A percentile compares a stretch with the other conserved stretches of the same genome.
Evolutionary conservation across 176 grass and related monocot genomes (phyloP).

Genomic region (Oryza officinalis): DNA sequence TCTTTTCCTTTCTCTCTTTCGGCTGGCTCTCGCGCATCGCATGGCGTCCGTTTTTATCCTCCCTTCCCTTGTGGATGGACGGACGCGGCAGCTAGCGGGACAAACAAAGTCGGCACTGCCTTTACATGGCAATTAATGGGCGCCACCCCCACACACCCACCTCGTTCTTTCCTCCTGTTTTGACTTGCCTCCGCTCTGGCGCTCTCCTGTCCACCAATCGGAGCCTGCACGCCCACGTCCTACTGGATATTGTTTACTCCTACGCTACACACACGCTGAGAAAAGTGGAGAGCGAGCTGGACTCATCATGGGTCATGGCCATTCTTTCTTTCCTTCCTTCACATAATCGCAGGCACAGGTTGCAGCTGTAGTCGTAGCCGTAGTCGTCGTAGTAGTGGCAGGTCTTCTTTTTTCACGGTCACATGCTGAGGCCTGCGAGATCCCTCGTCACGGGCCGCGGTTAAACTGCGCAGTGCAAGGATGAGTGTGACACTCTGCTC

Average conservation of each 20-base stretch:
- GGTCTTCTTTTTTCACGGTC: slow-evolving; percentile 6
- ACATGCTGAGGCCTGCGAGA: not conserved
- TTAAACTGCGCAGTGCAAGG: not conserved
- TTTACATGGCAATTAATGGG: slow-evolving; percentile 39
- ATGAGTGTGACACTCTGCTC: not conserved
- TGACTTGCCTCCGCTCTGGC: slow-evolving; percentile 34
- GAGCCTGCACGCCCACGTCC: slow-evolving; percentile 2
- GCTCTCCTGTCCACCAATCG: slow-evolving; percentile 30
- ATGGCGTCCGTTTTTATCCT: not conserved
- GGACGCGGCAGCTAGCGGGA: not conserved
- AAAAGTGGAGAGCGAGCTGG: too few relatives aligned
- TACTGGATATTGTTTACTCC: not conserved
- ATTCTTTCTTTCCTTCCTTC: slow-evolving; percentile 1
- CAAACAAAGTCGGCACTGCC: slow-evolving; percentile 39
- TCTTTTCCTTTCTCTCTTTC: not conserved
- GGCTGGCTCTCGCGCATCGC: not conserved
- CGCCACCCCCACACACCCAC: slow-evolving; percentile 33
- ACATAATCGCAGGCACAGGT: not conserved
- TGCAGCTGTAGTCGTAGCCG: not conserved
- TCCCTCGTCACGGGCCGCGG: slow-evolving; percentile 21
- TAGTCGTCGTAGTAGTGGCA: not conserved
- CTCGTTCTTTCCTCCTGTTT: not conserved
- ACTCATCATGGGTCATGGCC: not conserved
- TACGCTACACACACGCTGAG: not conserved
- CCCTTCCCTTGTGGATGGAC: not conserved